Evolutionary conservation across 495 filamentous ascomycete species (phyloP).

Genomic region (Apiosordaria backusii): DNA sequence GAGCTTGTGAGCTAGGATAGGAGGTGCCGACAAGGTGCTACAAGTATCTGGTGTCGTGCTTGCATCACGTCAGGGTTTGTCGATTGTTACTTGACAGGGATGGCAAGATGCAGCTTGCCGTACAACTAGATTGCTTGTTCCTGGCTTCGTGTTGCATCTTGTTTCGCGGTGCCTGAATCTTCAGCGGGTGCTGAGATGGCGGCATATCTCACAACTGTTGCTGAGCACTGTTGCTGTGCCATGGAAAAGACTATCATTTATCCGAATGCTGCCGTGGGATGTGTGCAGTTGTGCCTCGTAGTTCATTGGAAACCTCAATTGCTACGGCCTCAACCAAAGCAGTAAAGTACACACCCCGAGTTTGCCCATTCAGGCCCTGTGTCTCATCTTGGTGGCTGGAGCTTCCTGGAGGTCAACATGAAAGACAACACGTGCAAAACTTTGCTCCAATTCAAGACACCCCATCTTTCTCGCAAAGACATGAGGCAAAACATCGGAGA

Average conservation of each 20-base stretch:
- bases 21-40: background rate
- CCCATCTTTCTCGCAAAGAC: background rate
- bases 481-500: background rate
- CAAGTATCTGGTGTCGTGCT: background rate
- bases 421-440: constrained; percentile 29
- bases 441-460: constrained; percentile 24
- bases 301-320: background rate
- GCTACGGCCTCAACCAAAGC: background rate
- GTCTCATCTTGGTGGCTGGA: background rate
- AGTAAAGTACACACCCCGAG: background rate
- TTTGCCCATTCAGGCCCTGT: background rate
- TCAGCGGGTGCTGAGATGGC: background rate
- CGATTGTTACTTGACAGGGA: background rate
- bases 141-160: constrained; percentile 19
- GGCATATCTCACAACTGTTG: background rate
- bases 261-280: background rate
- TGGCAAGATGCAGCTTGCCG: background rate
- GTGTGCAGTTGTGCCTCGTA: background rate
- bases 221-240: background rate
- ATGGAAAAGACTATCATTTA: background rate
- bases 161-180: constrained; percentile 18
- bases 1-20: background rate
- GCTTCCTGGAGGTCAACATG: background rate
- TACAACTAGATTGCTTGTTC: constrained; percentile 25
- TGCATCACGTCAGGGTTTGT: background rate